Percentiles rank a stretch among this genome's conserved stretches.
phyloP scores from a whole-genome alignment of 495 filamentous ascomycete species.

The Penicillium angulare region DNA sequence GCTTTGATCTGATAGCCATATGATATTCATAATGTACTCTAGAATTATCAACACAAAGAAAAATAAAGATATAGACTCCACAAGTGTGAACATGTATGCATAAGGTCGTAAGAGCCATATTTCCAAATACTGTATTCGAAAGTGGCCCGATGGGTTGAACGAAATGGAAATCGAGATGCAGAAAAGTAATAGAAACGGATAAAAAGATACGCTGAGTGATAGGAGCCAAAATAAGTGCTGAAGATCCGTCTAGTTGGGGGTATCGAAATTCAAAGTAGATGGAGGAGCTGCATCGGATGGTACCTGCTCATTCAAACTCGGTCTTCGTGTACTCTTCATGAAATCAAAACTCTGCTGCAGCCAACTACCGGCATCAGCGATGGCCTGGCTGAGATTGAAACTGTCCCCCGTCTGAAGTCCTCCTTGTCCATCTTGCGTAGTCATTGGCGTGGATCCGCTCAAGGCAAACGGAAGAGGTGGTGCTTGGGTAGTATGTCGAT shows the following conservation, averaged over 20 bases:
- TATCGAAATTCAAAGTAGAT: background rate
- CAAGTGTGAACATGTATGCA: no score
- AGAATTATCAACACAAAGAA: no score
- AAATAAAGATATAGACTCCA: no score
- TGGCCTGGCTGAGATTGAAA: conserved; percentile 43
- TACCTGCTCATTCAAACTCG: conserved; percentile 7
- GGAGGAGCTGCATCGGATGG: conserved; percentile 5
- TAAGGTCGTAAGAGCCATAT: no score
- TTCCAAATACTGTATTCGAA: no score
- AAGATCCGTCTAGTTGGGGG: background rate
- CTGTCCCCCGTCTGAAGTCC: conserved; percentile 24
- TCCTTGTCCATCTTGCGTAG: conserved; percentile 40
- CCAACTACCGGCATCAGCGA: conserved; percentile 47
- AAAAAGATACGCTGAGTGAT: background rate
- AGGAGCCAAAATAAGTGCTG: background rate
- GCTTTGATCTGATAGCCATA: no score
- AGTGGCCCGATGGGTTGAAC: no score
- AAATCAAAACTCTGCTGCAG: conserved; percentile 44
- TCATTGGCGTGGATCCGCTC: conserved; percentile 33
- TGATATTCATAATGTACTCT: no score
- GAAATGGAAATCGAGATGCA: background rate
- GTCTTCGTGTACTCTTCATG: conserved; percentile 24
- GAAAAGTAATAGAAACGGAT: background rate
- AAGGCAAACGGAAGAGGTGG: conserved; percentile 30
- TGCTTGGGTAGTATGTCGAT: conserved; percentile 7